These are phyloP conservation scores for Eustoma russellianum DNA, from an alignment of 257 asterid genomes.

Conservation along the genomic window DNA sequence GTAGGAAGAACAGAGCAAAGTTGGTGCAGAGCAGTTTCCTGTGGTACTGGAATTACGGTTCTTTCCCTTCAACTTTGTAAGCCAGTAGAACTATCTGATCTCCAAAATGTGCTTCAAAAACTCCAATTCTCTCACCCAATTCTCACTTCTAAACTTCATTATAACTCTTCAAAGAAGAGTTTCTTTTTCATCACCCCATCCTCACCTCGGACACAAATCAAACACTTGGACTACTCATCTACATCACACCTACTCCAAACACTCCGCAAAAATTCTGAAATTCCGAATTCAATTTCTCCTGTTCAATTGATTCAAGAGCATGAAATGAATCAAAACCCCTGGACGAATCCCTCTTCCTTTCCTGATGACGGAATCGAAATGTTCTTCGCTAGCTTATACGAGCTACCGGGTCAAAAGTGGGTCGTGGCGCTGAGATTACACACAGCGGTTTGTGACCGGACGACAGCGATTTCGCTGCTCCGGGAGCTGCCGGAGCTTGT, in stretches of 20 bases:
- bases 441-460: constrained; percentile 55
- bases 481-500: constrained; percentile 50
- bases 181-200: constrained; percentile 32
- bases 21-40: constrained; percentile 59
- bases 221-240: constrained; percentile 15
- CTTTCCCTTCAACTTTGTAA: constrained; percentile 33
- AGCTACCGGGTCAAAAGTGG: constrained; percentile 17
- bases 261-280: not conserved
- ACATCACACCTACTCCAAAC: constrained; percentile 22
- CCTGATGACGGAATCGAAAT: constrained; percentile 40
- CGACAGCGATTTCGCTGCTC: constrained; percentile 56
- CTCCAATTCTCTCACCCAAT: constrained; percentile 47
- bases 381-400: constrained; percentile 24
- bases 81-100: not conserved
- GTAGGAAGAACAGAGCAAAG: constrained; percentile 35
- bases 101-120: constrained; percentile 19
- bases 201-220: constrained; percentile 16
- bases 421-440: constrained; percentile 42
- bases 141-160: constrained; percentile 42
- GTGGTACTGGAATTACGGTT: constrained; percentile 65
- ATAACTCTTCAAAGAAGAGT: constrained; percentile 29
- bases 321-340: constrained; percentile 36
- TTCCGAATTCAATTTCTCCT: constrained; percentile 14
- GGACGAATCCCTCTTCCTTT: constrained; percentile 38
- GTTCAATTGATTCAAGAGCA: constrained; percentile 39